Evolutionary conservation across 2,329 filamentous ascomycete species (phyloP), one percentile per base, ranked within the genome.

Genomic region (Penicillium janthinellum): DNA sequence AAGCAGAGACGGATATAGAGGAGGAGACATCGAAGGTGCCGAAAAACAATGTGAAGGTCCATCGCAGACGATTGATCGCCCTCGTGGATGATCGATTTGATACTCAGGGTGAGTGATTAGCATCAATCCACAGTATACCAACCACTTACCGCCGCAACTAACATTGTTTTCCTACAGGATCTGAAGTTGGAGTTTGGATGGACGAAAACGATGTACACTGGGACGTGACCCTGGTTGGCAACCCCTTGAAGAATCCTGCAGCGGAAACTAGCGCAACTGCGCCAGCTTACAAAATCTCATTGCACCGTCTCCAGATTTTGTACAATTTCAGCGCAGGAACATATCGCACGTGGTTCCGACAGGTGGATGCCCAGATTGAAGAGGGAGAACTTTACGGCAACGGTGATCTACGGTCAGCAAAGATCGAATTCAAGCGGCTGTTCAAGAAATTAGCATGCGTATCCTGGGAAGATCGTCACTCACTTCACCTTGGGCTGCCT

Each of bases 171-270:
- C 10, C n/a, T 31, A 6, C 11, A 53, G 50, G 38, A 12, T 25
- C 7, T 2, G 39, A 39, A 28, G 25, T 53, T 7, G 25, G 25
- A n/a, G 54, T 66, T 28, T 63, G 53, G 58, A 48, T 58, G 31
- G 64, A 66, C 20, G 54, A 57, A 1, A 1, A 44, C 1, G 53
- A 54, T 6, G 20, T 56, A 39, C 44, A 57, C 17, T 65, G 58
- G 64, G 63, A 66, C 56, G 57, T 59, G 3, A 59, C 52, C 2
- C 15, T 66, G 28, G 47, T 63, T 47, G 60, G 17, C 38, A 41
- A 41, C 4, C 15, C 34, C 12, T 14, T 4, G 38, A 37, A 38
- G 12, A 25, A 14, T 5, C 28, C 14, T 2, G 6, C 17, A 8
- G 10, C 14, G 11, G 8, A 34, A 5, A 6, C 28, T 1, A 2